These are phyloP conservation scores for Akanthomyces uredinophilus DNA, from an alignment of 2,329 filamentous ascomycete species.

Conservation along the genomic window DNA sequence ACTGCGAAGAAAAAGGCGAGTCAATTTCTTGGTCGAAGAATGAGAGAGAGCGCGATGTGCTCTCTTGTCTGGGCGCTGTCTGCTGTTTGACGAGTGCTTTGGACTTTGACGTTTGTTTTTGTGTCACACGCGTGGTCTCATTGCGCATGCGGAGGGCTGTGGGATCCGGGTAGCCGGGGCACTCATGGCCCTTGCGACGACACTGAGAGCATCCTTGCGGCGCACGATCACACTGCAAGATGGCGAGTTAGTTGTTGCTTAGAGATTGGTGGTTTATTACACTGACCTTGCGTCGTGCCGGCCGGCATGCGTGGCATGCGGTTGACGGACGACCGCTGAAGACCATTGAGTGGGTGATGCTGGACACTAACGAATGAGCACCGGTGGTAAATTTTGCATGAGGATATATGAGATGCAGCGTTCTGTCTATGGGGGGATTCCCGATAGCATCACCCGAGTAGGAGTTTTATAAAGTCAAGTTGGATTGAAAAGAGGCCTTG, in stretches of 20 bases:
- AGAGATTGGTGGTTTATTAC: background rate
- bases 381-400: background rate
- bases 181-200: constrained; percentile 22
- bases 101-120: background rate
- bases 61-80: background rate
- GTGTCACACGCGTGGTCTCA: constrained; percentile 21
- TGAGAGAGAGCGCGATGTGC: background rate
- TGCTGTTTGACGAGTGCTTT: constrained; percentile 15
- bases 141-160: constrained; percentile 22
- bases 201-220: constrained; percentile 24
- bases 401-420: background rate
- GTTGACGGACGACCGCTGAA: constrained; percentile 26
- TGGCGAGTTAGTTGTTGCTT: background rate
- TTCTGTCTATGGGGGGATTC: background rate
- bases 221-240: constrained; percentile 22
- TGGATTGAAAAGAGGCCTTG: background rate
- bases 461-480: background rate
- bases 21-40: background rate
- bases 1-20: background rate
- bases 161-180: constrained; percentile 24
- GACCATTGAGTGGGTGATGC: constrained; percentile 20
- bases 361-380: background rate
- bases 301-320: constrained; percentile 24
- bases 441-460: background rate
- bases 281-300: constrained; percentile 23